Evolutionary conservation across 176 grass and related monocot genomes (phyloP).

Genomic region (Guadua angustifolia): DNA sequence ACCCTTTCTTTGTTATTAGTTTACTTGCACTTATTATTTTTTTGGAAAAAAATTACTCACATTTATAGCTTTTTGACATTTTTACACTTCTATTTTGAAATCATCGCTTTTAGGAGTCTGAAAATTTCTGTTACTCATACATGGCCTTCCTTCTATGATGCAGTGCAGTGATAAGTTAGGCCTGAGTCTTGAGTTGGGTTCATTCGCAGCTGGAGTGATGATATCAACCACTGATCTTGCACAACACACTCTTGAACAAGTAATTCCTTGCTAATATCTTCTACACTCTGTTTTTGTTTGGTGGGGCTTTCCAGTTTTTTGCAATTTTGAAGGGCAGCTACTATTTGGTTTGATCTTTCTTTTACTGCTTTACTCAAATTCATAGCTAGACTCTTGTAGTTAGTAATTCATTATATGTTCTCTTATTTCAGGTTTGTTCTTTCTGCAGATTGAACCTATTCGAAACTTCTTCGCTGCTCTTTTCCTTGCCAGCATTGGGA

Average conservation of each 20-base stretch:
- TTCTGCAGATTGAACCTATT: constrained; percentile 99
- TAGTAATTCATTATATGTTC: constrained; percentile 70
- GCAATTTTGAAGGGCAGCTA: not conserved
- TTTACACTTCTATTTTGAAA: not conserved
- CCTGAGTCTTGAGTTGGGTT: constrained; percentile 96
- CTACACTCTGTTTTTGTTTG: not conserved
- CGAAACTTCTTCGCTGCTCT: constrained; percentile 97
- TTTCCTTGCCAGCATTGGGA: constrained; percentile 99
- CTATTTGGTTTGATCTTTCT: constrained; percentile 33
- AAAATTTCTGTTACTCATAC: constrained; percentile 39
- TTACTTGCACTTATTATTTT: not conserved
- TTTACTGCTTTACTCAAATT: constrained; percentile 24
- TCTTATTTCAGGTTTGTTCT: constrained; percentile 95
- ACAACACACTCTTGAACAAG: constrained; percentile 98
- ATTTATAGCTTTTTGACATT: not conserved
- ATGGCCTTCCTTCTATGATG: constrained; percentile 43
- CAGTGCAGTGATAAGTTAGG: constrained; percentile 99
- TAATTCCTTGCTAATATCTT: constrained; percentile 49
- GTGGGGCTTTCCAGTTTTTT: not conserved
- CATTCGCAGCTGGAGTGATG: constrained; percentile 99
- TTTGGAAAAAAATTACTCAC: not conserved
- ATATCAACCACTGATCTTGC: constrained; percentile 98
- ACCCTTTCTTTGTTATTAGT: constrained; percentile 13
- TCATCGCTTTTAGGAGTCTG: not conserved
- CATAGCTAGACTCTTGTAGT: constrained; percentile 45